These are phyloP conservation scores for Lichtheimia corymbifera DNA, from an alignment of 371 early-diverging fungal species.

Conservation along the genomic window DNA sequence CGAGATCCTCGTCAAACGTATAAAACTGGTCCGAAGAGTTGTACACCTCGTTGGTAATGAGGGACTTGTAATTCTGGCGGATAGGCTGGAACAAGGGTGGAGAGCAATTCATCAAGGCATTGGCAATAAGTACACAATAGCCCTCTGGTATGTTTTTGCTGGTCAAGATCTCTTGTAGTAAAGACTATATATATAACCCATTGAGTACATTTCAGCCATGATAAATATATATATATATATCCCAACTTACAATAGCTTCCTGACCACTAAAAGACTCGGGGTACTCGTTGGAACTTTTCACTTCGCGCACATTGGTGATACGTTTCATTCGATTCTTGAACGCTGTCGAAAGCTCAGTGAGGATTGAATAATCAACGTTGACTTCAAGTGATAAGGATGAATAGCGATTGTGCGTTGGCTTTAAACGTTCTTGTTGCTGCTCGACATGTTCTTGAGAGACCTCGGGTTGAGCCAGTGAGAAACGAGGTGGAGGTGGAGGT, in stretches of 20 bases:
- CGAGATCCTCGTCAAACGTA: conserved; percentile 37
- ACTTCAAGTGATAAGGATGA: conserved; percentile 10
- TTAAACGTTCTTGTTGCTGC: neutral
- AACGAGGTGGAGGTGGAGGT: neutral
- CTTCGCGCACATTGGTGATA: conserved; percentile 29
- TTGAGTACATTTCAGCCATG: neutral
- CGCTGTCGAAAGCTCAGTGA: conserved; percentile 22
- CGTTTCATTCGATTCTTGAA: conserved; percentile 23
- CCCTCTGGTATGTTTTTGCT: conserved; percentile 28
- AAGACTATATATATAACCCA: conserved; percentile 13
- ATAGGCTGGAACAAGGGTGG: conserved; percentile 40
- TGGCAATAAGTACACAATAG: conserved; percentile 35
- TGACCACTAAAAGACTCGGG: conserved; percentile 48
- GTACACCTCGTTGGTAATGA: conserved; percentile 33
- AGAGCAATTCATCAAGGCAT: conserved; percentile 35
- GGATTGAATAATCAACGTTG: conserved; percentile 15
- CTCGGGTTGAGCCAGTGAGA: neutral
- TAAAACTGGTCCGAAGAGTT: conserved; percentile 47
- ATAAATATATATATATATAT: neutral
- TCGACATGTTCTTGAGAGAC: neutral
- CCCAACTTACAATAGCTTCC: conserved; percentile 45
- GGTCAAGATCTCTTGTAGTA: conserved; percentile 17
- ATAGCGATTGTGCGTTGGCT: neutral
- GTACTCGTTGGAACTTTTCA: conserved; percentile 47
- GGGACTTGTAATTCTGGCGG: conserved; percentile 46